phyloP scores from a whole-genome alignment of 1,284 basidiomycete species.

The Tylopilus sp. region DNA sequence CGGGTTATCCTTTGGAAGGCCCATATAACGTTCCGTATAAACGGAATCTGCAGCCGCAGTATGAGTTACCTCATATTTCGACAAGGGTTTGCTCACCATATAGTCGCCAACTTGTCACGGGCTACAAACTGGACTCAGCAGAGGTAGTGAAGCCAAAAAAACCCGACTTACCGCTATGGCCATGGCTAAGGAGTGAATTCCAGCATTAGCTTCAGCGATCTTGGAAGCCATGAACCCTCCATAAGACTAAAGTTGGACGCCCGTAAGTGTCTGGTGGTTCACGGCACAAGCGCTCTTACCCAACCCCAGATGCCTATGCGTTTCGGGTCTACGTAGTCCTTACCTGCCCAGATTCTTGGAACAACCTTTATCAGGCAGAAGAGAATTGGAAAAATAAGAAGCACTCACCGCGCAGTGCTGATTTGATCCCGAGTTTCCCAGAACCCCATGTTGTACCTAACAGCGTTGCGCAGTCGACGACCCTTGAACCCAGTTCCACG shows the following conservation, averaged over 20 bases:
- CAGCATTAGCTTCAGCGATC: slow-evolving; percentile 80
- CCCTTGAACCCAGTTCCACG: slow-evolving; percentile 94
- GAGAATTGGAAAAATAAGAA: slow-evolving; percentile 9
- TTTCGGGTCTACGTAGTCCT: slow-evolving; percentile 72
- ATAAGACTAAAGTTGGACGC: slow-evolving; percentile 58
- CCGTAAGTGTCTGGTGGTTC: slow-evolving; percentile 5
- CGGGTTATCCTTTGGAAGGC: slow-evolving; percentile 69
- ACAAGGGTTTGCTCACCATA: slow-evolving; percentile 56
- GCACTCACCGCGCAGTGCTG: slow-evolving; percentile 65
- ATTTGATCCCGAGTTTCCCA: slow-evolving; percentile 87
- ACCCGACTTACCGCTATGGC: slow-evolving; percentile 69
- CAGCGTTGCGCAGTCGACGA: slow-evolving; percentile 72
- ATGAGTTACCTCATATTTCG: slow-evolving; percentile 2
- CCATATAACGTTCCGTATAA: slow-evolving; percentile 98
- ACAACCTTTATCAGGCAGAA: slow-evolving; percentile 7
- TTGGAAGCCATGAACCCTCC: slow-evolving; percentile 93
- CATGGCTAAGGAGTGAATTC: slow-evolving; percentile 85
- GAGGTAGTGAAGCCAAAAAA: background rate
- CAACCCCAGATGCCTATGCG: slow-evolving; percentile 94
- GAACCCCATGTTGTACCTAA: slow-evolving; percentile 81
- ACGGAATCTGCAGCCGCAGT: slow-evolving; percentile 61
- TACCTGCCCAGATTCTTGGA: slow-evolving; percentile 65
- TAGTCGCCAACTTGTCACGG: slow-evolving; percentile 80
- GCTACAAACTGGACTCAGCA: slow-evolving; percentile 40
- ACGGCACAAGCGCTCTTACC: slow-evolving; percentile 47